phyloP scores from a whole-genome alignment of 352 stramenopile species.

The Pythium scleroteichum region DNA sequence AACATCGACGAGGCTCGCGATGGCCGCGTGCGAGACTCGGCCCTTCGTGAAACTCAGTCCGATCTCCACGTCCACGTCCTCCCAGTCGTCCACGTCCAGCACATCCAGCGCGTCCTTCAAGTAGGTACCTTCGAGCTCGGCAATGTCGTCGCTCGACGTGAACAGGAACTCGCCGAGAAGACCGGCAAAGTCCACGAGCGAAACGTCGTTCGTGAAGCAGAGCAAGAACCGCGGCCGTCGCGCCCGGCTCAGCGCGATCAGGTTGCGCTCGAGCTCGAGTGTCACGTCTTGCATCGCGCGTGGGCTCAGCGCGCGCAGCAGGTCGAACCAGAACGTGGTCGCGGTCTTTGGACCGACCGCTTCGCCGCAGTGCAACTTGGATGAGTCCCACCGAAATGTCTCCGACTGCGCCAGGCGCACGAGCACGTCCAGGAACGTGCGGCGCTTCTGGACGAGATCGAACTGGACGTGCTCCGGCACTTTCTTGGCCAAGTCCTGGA shows the following conservation, averaged over 20 bases:
- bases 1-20: neutral
- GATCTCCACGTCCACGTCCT: constrained; percentile 1
- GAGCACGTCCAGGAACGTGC: constrained; percentile 1
- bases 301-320: constrained; percentile 7
- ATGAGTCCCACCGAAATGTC: neutral
- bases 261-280: neutral
- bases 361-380: constrained; percentile 6
- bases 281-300: neutral
- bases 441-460: constrained; percentile 2
- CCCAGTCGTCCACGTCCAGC: neutral
- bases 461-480: neutral
- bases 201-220: neutral
- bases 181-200: neutral
- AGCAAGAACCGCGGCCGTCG: constrained; percentile 8
- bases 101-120: neutral
- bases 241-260: neutral
- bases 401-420: neutral
- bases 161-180: neutral
- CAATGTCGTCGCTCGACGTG: neutral
- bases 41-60: constrained; percentile 12
- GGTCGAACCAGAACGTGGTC: constrained; percentile 9
- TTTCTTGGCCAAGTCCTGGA: constrained; percentile 1
- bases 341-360: neutral
- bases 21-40: neutral
- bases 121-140: neutral